These are phyloP conservation scores for Alternaria solani DNA, from an alignment of 2,329 filamentous ascomycete species.

Conservation along the genomic window DNA sequence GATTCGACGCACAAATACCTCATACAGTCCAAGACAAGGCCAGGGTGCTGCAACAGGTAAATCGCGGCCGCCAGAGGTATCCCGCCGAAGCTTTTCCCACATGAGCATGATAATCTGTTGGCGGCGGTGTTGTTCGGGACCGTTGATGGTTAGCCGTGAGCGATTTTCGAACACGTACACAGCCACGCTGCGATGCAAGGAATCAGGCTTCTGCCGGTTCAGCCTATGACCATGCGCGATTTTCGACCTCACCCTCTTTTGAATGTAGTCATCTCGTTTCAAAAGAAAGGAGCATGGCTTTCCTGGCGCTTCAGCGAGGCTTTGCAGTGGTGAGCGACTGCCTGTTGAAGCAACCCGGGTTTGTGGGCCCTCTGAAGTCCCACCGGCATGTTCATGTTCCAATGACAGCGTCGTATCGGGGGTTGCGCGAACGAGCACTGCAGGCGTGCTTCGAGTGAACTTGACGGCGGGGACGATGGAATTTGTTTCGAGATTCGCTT, in stretches of 20 bases:
- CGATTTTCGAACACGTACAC: conserved; percentile 31
- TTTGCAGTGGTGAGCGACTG: neutral
- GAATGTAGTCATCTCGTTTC: neutral
- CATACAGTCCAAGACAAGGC: conserved; percentile 18
- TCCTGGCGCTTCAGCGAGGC: neutral
- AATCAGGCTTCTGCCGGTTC: conserved; percentile 9
- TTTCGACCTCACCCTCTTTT: conserved; percentile 4
- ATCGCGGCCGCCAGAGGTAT: conserved; percentile 19
- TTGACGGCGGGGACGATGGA: neutral
- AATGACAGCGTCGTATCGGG: neutral
- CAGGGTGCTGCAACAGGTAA: conserved; percentile 19
- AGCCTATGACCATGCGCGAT: conserved; percentile 13
- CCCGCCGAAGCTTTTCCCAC: conserved; percentile 10
- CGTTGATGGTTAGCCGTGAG: conserved; percentile 38
- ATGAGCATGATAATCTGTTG: conserved; percentile 21
- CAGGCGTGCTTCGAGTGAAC: neutral
- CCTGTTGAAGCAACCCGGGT: conserved; percentile 7
- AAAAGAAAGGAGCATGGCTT: neutral
- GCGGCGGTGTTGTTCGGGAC: conserved; percentile 22
- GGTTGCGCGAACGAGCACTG: neutral
- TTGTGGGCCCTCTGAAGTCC: neutral
- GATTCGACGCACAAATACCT: conserved; percentile 39
- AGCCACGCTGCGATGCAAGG: conserved; percentile 24
- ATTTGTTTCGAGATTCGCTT: neutral
- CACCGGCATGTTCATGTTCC: neutral